Percentiles rank a stretch among this genome's conserved stretches.
Conservation (phyloP, 805 yeast genomes). For the Saitoella complicata region DNA sequence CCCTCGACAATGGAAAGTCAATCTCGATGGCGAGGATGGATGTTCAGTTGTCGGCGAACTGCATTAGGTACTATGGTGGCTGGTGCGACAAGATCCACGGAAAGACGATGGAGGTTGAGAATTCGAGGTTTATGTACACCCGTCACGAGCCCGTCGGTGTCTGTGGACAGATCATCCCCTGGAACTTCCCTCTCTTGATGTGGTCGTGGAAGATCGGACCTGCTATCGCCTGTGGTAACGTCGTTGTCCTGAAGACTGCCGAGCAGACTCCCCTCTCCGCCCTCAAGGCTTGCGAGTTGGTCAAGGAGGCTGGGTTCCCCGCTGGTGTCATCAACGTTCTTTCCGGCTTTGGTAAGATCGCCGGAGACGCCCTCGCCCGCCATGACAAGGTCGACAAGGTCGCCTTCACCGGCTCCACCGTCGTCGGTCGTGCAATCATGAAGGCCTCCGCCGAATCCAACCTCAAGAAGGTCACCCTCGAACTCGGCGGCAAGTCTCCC, state of each 20-base stretch:
- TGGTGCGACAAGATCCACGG: slow-evolving; percentile 82
- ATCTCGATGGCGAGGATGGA: slow-evolving; percentile 46
- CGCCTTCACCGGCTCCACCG: slow-evolving; percentile 92
- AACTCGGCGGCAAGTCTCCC: slow-evolving; percentile 95
- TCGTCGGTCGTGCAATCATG: slow-evolving; percentile 72
- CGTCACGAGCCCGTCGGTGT: slow-evolving; percentile 87
- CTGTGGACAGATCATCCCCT: slow-evolving; percentile 89
- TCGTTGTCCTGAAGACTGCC: slow-evolving; percentile 76
- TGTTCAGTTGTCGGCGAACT: slow-evolving; percentile 49
- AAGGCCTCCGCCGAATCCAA: slow-evolving; percentile 62
- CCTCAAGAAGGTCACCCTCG: slow-evolving; percentile 82
- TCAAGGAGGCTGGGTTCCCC: slow-evolving; percentile 76
- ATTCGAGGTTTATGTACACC: slow-evolving; percentile 57
- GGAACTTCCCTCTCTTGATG: slow-evolving; percentile 94
- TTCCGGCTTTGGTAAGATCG: slow-evolving; percentile 71
- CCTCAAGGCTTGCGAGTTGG: slow-evolving; percentile 50
- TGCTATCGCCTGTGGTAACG: slow-evolving; percentile 80
- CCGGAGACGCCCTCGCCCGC: slow-evolving; percentile 63
- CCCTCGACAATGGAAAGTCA: slow-evolving; percentile 83
- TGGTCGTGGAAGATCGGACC: slow-evolving; percentile 93
- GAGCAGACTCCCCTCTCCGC: slow-evolving; percentile 87
- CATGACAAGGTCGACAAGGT: slow-evolving; percentile 77
- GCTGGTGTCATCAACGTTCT: slow-evolving; percentile 79
- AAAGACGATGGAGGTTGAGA: slow-evolving; percentile 56
- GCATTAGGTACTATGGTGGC: slow-evolving; percentile 75